Conservation (phyloP, 371 early-diverging fungal genomes). For the Actinomortierella ambigua region DNA sequence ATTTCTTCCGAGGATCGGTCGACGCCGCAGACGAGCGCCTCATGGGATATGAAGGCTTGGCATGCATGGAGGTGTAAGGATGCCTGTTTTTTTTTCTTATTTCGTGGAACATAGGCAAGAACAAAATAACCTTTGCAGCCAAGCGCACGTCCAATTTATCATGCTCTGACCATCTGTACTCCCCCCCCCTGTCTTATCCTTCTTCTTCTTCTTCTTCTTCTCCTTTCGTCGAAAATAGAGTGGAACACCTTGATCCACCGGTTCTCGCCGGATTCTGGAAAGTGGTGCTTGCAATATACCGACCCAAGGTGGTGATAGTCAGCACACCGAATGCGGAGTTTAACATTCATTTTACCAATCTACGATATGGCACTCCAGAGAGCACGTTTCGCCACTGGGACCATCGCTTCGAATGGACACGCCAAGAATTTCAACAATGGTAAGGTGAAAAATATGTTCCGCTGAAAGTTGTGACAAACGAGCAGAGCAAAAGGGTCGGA, state of each 20-base stretch:
- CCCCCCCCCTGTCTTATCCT: too few species aligned
- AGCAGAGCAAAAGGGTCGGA: neutral
- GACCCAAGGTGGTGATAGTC: constrained; percentile 68
- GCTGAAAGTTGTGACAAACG: neutral
- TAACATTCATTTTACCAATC: constrained; percentile 80
- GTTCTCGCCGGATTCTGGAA: constrained; percentile 60
- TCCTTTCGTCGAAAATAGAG: constrained; percentile 31
- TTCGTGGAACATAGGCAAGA: neutral
- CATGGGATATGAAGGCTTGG: constrained; percentile 58
- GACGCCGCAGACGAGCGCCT: constrained; percentile 52
- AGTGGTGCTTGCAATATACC: constrained; percentile 67
- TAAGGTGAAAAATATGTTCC: constrained; percentile 19
- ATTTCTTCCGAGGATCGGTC: constrained; percentile 52
- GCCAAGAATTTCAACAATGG: constrained; percentile 82
- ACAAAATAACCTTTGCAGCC: too few species aligned
- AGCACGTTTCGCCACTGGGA: constrained; percentile 79
- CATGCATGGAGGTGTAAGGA: constrained; percentile 70
- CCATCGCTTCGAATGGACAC: constrained; percentile 95
- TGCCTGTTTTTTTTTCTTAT: neutral
- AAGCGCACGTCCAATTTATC: neutral
- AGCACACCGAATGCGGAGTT: constrained; percentile 91
- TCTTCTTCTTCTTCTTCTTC: constrained; percentile 3
- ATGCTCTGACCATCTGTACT: neutral
- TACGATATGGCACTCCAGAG: constrained; percentile 74
- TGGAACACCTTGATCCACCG: constrained; percentile 76